Evolutionary conservation across 768 basidiomycete species (phyloP).

Genomic region (Chlorophyllum brunneum): DNA sequence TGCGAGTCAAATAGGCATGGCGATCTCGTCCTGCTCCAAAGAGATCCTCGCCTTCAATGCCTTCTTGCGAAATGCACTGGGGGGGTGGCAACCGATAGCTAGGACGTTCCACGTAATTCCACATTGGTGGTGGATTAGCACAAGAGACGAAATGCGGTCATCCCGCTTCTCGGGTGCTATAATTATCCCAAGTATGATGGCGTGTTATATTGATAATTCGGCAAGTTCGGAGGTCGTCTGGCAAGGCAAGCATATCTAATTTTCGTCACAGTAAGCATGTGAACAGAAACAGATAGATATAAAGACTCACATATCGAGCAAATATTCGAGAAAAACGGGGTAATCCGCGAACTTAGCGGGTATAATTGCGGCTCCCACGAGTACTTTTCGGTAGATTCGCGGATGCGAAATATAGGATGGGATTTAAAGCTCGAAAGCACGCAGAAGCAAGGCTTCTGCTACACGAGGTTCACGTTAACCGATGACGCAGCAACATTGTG

Average conservation of each 20-base stretch:
- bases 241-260: neutral
- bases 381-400: slow-evolving; percentile 1
- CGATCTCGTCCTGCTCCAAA: too few relatives aligned
- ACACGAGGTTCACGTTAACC: slow-evolving; percentile 4
- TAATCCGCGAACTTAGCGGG: neutral
- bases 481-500: neutral
- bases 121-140: neutral
- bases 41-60: neutral
- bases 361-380: neutral
- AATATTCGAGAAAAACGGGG: neutral
- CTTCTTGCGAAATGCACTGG: neutral
- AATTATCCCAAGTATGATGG: neutral
- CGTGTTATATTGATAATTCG: neutral
- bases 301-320: too few relatives aligned
- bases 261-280: neutral
- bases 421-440: neutral
- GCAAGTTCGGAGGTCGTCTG: too few relatives aligned
- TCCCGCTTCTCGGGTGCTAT: neutral
- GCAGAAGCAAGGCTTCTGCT: neutral
- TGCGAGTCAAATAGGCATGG: too few relatives aligned
- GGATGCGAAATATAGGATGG: neutral
- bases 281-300: neutral
- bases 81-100: neutral
- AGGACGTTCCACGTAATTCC: neutral
- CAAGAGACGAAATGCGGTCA: neutral